phyloP scores from a whole-genome alignment of 306 rosid genomes.

The Trifolium pratense region DNA sequence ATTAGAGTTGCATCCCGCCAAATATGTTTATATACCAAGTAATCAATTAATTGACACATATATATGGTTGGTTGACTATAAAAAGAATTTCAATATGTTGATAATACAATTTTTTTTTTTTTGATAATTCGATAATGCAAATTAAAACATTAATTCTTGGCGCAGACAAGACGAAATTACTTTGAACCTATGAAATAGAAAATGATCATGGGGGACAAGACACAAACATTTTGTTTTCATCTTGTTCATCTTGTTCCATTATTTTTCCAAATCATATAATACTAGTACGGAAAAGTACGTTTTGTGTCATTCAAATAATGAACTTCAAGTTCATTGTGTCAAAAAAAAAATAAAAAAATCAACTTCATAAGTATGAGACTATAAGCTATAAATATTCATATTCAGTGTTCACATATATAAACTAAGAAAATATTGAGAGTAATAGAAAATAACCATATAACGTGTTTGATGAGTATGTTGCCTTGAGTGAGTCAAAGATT shows the following conservation, averaged over 20 bases:
- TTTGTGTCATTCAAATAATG: slow-evolving; percentile 36
- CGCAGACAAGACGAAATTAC: slow-evolving; percentile 44
- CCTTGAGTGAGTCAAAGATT: slow-evolving; percentile 42
- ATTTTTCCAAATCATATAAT: no score
- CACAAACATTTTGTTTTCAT: slow-evolving; percentile 10
- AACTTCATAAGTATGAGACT: neutral
- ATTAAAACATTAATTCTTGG: neutral
- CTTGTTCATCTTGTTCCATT: no score
- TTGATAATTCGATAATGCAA: neutral
- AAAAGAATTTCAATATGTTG: neutral
- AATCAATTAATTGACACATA: neutral
- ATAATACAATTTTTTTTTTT: no score
- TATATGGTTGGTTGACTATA: slow-evolving; percentile 41
- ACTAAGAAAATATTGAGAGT: neutral
- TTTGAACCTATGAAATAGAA: slow-evolving; percentile 28
- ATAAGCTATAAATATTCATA: neutral
- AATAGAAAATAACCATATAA: neutral
- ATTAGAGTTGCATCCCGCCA: neutral
- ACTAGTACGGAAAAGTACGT: slow-evolving; percentile 30
- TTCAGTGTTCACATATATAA: slow-evolving; percentile 34
- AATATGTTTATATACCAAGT: neutral
- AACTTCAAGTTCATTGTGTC: no score
- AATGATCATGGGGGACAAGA: neutral
- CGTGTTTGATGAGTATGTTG: slow-evolving; percentile 43
- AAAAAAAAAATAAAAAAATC: no score